A percentile compares a stretch with the other conserved stretches of the same genome.
These are phyloP conservation scores for Backusella morwellensis DNA, from an alignment of 192 early-diverging fungal species.

Conservation along the genomic window DNA sequence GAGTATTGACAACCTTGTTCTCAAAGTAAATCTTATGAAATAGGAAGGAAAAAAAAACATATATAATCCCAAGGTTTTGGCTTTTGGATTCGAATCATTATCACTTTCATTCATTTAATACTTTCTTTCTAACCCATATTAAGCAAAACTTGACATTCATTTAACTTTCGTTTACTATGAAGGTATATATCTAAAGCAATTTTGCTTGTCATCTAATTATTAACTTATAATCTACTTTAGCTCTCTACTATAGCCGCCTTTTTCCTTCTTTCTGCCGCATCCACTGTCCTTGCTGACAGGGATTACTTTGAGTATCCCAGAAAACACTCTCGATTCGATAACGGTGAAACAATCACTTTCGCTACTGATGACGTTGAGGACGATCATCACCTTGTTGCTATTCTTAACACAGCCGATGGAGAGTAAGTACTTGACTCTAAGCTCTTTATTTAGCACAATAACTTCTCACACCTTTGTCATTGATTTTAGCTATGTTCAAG, in stretches of 20 bases:
- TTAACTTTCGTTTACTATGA: slow-evolving; percentile 9
- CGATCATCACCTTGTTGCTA: neutral
- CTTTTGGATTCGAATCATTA: slow-evolving; percentile 1
- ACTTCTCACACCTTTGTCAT: neutral
- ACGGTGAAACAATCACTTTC: neutral
- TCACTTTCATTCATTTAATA: slow-evolving; percentile 5
- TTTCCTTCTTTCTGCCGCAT: neutral
- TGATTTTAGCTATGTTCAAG: neutral
- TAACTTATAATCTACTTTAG: neutral
- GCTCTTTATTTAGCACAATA: neutral
- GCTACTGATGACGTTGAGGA: neutral
- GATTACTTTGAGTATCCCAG: neutral
- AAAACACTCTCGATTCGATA: neutral
- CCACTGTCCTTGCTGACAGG: neutral
- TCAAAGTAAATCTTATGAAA: neutral
- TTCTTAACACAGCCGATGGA: neutral
- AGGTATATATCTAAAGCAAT: neutral
- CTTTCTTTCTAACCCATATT: neutral
- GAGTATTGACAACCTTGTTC: neutral
- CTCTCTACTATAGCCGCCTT: slow-evolving; percentile 7
- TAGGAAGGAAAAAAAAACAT: neutral
- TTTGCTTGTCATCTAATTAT: neutral
- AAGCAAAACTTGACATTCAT: slow-evolving; percentile 8
- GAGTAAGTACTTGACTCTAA: neutral
- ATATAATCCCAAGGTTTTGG: neutral